phyloP scores from a whole-genome alignment of 2,329 filamentous ascomycete genomes.

The Thelonectria blattea region DNA sequence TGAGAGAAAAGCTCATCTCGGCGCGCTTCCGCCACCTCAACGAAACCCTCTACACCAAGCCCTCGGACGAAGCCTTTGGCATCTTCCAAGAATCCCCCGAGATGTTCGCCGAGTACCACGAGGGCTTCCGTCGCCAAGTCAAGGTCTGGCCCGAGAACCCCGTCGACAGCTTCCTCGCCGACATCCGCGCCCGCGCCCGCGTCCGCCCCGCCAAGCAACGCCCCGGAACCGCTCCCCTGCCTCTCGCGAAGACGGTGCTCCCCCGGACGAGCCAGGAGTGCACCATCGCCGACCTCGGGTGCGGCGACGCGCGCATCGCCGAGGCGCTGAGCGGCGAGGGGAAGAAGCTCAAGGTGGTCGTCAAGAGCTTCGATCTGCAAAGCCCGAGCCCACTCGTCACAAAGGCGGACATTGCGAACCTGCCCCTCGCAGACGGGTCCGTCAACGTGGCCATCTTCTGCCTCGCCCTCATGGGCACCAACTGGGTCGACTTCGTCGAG shows the following conservation, averaged over 20 bases:
- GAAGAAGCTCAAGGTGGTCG: slow-evolving; percentile 71
- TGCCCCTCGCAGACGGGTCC: slow-evolving; percentile 76
- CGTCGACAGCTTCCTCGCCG: slow-evolving; percentile 81
- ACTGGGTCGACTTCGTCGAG: slow-evolving; percentile 96
- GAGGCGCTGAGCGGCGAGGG: slow-evolving; percentile 69
- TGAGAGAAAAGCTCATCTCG: slow-evolving; percentile 93
- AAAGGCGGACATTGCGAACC: slow-evolving; percentile 83
- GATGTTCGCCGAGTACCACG: slow-evolving; percentile 96
- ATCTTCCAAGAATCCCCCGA: slow-evolving; percentile 87
- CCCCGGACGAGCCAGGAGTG: slow-evolving; percentile 75
- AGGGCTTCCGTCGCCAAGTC: slow-evolving; percentile 94
- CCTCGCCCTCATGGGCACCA: slow-evolving; percentile 96
- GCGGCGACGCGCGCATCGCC: slow-evolving; percentile 86
- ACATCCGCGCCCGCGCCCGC: slow-evolving; percentile 72
- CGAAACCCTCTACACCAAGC: slow-evolving; percentile 92
- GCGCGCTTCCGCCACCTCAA: slow-evolving; percentile 98
- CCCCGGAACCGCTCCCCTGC: slow-evolving; percentile 38
- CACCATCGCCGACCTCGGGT: slow-evolving; percentile 89
- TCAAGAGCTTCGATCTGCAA: slow-evolving; percentile 88
- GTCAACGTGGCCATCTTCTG: slow-evolving; percentile 94
- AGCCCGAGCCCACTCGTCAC: slow-evolving; percentile 79
- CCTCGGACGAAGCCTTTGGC: slow-evolving; percentile 80
- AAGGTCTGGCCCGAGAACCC: slow-evolving; percentile 97
- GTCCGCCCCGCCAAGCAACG: slow-evolving; percentile 47
- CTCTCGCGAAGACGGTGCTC: slow-evolving; percentile 55